Conservation (phyloP, 108 stramenopile species). For the Bacterosira constricta region DNA sequence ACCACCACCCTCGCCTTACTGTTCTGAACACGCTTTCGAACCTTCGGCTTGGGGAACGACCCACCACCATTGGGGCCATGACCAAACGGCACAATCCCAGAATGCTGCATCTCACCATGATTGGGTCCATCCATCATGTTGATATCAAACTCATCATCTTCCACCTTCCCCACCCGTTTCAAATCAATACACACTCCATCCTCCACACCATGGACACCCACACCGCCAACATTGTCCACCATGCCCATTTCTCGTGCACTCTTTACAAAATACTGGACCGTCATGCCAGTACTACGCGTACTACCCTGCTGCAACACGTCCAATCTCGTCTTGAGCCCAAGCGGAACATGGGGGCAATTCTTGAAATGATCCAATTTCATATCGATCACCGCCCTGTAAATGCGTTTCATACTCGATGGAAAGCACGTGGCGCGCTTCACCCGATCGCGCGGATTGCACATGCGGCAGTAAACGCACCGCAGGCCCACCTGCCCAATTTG, state of each 20-base stretch:
- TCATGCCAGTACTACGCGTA: conserved; percentile 87
- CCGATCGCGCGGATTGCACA: conserved; percentile 66
- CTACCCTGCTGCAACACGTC: conserved; percentile 72
- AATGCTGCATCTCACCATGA: not conserved
- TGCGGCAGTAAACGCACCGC: conserved; percentile 87
- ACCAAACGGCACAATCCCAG: not conserved
- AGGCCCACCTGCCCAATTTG: conserved; percentile 86
- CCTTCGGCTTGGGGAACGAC: not conserved
- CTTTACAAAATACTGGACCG: conserved; percentile 89
- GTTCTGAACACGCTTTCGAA: not conserved
- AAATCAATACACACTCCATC: conserved; percentile 68
- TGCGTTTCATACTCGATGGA: conserved; percentile 85
- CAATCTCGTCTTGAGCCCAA: conserved; percentile 62
- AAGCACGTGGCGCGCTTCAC: conserved; percentile 92
- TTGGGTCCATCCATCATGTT: not conserved
- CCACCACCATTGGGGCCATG: not conserved
- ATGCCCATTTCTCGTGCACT: conserved; percentile 79
- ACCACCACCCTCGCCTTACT: not conserved
- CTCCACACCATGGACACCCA: no score
- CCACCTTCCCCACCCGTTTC: conserved; percentile 34
- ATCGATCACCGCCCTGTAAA: conserved; percentile 91
- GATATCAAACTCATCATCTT: not conserved
- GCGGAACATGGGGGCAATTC: conserved; percentile 82
- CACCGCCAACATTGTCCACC: conserved; percentile 78
- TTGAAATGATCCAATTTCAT: conserved; percentile 92